phyloP scores from a whole-genome alignment of 163 green algal species.

The Chlorella variabilis region DNA sequence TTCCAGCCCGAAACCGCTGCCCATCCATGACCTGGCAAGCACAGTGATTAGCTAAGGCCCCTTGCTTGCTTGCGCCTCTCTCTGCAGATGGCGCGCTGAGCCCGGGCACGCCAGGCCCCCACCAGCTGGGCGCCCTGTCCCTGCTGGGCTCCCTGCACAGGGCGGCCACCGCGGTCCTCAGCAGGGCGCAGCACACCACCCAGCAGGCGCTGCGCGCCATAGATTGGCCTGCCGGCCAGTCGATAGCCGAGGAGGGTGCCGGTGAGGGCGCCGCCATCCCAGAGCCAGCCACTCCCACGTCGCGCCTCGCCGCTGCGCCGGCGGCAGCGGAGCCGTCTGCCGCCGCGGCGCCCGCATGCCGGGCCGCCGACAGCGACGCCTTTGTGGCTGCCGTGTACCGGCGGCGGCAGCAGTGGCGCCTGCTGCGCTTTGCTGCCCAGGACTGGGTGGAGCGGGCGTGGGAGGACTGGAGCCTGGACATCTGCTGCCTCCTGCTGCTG shows the following conservation, averaged over 20 bases:
- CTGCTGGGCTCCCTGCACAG: background rate
- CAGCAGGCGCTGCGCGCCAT: conserved; percentile 44
- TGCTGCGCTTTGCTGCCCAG: conserved; percentile 50
- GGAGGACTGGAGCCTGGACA: conserved; percentile 65
- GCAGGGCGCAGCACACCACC: conserved; percentile 12
- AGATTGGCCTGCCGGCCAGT: conserved; percentile 40
- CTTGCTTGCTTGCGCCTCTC: too few species aligned
- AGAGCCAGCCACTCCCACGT: background rate
- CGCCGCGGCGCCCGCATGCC: background rate
- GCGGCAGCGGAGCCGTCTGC: background rate
- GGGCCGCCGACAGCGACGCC: background rate
- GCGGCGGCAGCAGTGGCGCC: background rate
- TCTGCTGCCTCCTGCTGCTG: conserved; percentile 61
- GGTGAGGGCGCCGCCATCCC: background rate
- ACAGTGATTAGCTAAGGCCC: too few species aligned
- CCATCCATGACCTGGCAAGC: too few species aligned
- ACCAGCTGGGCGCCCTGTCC: background rate
- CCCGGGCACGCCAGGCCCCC: background rate
- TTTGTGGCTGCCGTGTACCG: background rate
- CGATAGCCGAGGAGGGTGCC: background rate
- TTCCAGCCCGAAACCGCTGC: background rate
- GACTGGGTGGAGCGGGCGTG: conserved; percentile 56
- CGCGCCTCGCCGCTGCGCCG: background rate
- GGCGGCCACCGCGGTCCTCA: background rate
- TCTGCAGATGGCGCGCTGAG: background rate